These are phyloP conservation scores for Suillus cothurnatus DNA, from an alignment of 768 basidiomycete genomes.

Conservation along the genomic window DNA sequence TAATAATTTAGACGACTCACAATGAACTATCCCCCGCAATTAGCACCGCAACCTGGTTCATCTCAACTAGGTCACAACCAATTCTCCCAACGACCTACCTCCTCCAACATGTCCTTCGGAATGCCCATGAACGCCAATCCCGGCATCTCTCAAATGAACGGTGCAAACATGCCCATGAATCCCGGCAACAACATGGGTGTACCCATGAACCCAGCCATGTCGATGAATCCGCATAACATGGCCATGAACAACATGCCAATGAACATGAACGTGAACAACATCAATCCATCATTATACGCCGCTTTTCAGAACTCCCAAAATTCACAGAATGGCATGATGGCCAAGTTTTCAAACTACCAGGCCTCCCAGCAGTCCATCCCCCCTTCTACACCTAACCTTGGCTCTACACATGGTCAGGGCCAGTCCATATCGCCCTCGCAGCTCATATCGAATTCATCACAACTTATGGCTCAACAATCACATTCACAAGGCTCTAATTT, in stretches of 20 bases:
- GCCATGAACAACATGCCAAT: constrained; percentile 10
- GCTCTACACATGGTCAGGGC: constrained; percentile 10
- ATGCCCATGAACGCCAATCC: constrained; percentile 11
- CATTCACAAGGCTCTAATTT: constrained; percentile 18
- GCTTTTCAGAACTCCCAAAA: constrained; percentile 28
- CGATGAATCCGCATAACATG: constrained; percentile 7
- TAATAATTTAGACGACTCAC: background rate
- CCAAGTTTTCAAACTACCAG: constrained; percentile 19
- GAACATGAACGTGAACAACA: constrained; percentile 16
- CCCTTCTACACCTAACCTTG: constrained; percentile 15
- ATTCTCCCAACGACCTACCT: constrained; percentile 19
- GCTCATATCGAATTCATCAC: constrained; percentile 21
- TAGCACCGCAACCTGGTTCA: constrained; percentile 15
- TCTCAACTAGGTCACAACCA: constrained; percentile 26
- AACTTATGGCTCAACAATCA: constrained; percentile 26
- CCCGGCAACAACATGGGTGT: constrained; percentile 6
- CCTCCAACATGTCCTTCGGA: constrained; percentile 21
- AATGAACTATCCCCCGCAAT: constrained; percentile 6
- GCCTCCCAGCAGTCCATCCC: constrained; percentile 16
- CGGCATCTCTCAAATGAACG: constrained; percentile 12
- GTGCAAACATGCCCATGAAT: constrained; percentile 16
- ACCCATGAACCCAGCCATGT: constrained; percentile 7
- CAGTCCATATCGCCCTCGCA: constrained; percentile 29
- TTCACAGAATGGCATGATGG: constrained; percentile 15
- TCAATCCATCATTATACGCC: constrained; percentile 38